Percentiles rank a stretch among this genome's conserved stretches.
Evolutionary conservation across 164 flowering plant species (phyloP).

Genomic region (Protea cynaroides): DNA sequence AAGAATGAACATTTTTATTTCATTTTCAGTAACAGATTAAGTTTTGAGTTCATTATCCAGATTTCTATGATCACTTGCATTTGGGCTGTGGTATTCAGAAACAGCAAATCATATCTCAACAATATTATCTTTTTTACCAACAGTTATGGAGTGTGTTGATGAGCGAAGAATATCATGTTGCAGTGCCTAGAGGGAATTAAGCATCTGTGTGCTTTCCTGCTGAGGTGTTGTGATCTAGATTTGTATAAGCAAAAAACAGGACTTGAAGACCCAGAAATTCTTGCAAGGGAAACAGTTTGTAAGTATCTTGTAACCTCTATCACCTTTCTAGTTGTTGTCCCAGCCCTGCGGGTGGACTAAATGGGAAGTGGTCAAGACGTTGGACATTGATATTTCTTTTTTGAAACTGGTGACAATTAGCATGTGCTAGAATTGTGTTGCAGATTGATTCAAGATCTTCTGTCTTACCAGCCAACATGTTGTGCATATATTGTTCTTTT

Average conservation of each 20-base stretch:
- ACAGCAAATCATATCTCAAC: slow-evolving; percentile 6
- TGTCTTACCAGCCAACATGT: too few relatives aligned
- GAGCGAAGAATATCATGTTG: slow-evolving; percentile 46
- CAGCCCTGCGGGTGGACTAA: too few relatives aligned
- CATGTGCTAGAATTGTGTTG: too few relatives aligned
- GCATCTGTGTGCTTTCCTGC: slow-evolving; percentile 42
- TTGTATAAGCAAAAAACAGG: slow-evolving; percentile 42
- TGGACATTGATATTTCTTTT: too few relatives aligned
- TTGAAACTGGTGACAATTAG: too few relatives aligned
- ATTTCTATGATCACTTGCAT: slow-evolving; percentile 11
- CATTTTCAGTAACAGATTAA: slow-evolving; percentile 1
- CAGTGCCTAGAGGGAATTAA: slow-evolving; percentile 65
- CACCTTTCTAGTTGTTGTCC: too few relatives aligned
- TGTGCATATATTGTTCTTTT: too few relatives aligned
- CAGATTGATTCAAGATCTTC: too few relatives aligned
- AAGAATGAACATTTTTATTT: neutral
- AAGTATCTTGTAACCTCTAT: slow-evolving; percentile 18
- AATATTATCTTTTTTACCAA: slow-evolving; percentile 5
- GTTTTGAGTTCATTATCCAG: slow-evolving; percentile 3
- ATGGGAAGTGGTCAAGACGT: too few relatives aligned
- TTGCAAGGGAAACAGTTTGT: slow-evolving; percentile 74
- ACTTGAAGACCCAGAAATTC: slow-evolving; percentile 56
- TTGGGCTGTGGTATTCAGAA: slow-evolving; percentile 7
- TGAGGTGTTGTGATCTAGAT: slow-evolving; percentile 50
- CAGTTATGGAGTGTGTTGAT: slow-evolving; percentile 57